phyloP scores from a whole-genome alignment of 23 red algal species.

The Gracilaria caudata region DNA sequence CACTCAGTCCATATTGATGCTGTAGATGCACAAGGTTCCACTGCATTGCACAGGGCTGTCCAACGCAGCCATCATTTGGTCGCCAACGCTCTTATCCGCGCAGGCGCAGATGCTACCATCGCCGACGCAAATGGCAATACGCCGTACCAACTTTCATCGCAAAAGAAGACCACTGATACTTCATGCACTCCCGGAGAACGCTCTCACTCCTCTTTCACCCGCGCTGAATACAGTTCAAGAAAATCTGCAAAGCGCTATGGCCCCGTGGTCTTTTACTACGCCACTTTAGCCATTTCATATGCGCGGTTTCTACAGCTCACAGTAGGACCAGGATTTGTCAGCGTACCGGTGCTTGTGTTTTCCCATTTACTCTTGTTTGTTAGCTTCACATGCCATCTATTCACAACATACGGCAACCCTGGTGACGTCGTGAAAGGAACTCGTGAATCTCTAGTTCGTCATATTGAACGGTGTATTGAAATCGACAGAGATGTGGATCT shows the following conservation, averaged over 20 bases:
- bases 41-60: conserved; percentile 76
- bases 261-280: conserved; percentile 60
- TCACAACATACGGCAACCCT: conserved; percentile 55
- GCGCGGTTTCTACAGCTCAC: neutral
- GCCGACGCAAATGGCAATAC: conserved; percentile 23
- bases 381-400: conserved; percentile 33
- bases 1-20: conserved; percentile 41
- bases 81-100: conserved; percentile 57
- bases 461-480: conserved; percentile 33
- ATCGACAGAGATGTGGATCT: conserved; percentile 16
- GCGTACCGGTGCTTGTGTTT: conserved; percentile 2
- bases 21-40: conserved; percentile 56
- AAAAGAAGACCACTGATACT: neutral
- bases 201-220: neutral
- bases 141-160: neutral
- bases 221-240: neutral
- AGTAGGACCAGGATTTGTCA: conserved; percentile 4
- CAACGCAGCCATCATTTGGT: conserved; percentile 37
- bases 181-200: neutral
- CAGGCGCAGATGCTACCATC: conserved; percentile 54
- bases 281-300: conserved; percentile 29
- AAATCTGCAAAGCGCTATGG: conserved; percentile 16
- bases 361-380: conserved; percentile 15
- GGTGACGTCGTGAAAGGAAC: conserved; percentile 51
- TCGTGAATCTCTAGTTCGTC: conserved; percentile 6